Evolutionary conservation across 106 monocot genomes (phyloP).

Genomic region (Platanthera guangdongensis): DNA sequence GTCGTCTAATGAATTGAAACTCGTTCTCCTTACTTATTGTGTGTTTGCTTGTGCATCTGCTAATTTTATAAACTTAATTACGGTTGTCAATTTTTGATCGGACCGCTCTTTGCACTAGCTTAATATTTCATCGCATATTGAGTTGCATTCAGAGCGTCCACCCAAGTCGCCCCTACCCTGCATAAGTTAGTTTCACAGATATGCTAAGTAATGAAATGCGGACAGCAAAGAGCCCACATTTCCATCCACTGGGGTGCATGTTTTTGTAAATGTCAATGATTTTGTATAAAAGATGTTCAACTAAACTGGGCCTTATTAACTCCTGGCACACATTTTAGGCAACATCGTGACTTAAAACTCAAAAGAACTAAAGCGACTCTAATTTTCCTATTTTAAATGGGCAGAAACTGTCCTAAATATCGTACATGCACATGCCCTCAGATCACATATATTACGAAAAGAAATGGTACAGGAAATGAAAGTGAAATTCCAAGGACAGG

Average conservation of each 20-base stretch:
- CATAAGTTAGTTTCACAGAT: background rate
- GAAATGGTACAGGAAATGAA: background rate
- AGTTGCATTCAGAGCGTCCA: too few species aligned
- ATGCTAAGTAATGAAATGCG: background rate
- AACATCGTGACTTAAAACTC: background rate
- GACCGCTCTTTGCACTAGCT: too few species aligned
- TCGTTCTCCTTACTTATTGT: too few species aligned
- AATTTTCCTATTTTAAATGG: background rate
- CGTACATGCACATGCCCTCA: background rate
- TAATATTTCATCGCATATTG: too few species aligned
- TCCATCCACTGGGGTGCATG: background rate
- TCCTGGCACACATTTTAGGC: background rate
- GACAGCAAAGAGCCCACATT: background rate
- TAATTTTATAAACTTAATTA: too few species aligned
- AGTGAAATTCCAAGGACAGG: background rate
- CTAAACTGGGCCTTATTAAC: background rate
- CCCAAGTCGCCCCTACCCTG: too few species aligned
- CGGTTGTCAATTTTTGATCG: too few species aligned
- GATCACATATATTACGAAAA: background rate
- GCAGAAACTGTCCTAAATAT: background rate
- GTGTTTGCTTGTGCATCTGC: too few species aligned
- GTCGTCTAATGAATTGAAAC: too few species aligned
- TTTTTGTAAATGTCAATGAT: background rate
- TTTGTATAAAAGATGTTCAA: background rate
- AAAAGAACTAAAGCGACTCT: background rate